Percentiles rank a stretch among this genome's conserved stretches.
Conservation (phyloP, 257 asterid species). For the Scutellaria galericulata region DNA sequence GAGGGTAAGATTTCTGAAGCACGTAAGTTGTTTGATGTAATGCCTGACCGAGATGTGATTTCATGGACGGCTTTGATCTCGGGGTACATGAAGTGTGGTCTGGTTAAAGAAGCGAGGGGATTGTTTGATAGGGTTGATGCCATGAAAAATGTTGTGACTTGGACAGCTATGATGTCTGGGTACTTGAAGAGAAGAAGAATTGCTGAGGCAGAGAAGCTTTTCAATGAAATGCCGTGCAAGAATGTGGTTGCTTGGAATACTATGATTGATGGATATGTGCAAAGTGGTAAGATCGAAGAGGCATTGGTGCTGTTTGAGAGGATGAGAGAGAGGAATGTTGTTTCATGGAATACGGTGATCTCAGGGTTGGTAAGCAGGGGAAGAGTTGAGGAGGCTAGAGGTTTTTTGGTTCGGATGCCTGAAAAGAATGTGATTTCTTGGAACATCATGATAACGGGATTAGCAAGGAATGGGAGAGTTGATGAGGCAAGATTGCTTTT, state of each 20-base stretch:
- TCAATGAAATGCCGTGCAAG: constrained; percentile 56
- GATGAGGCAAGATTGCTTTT: constrained; percentile 65
- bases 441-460: constrained; percentile 60
- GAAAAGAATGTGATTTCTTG: constrained; percentile 58
- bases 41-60: constrained; percentile 71
- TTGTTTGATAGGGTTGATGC: constrained; percentile 60
- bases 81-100: constrained; percentile 58
- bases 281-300: constrained; percentile 42
- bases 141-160: constrained; percentile 58
- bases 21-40: constrained; percentile 58
- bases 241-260: constrained; percentile 66
- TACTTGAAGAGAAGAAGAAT: constrained; percentile 41
- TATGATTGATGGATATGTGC: constrained; percentile 61
- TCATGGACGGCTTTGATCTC: constrained; percentile 76
- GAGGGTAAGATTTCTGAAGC: constrained; percentile 53
- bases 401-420: constrained; percentile 55
- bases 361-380: constrained; percentile 59
- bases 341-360: constrained; percentile 65
- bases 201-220: constrained; percentile 59
- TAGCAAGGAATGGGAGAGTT: constrained; percentile 47
- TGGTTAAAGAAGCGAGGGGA: constrained; percentile 53
- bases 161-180: constrained; percentile 68
- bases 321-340: constrained; percentile 61
- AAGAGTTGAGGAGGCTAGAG: constrained; percentile 51
- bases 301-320: constrained; percentile 55